Evolutionary conservation across 176 grass and related monocot genomes (phyloP).

Genomic region (Avena sativa): DNA sequence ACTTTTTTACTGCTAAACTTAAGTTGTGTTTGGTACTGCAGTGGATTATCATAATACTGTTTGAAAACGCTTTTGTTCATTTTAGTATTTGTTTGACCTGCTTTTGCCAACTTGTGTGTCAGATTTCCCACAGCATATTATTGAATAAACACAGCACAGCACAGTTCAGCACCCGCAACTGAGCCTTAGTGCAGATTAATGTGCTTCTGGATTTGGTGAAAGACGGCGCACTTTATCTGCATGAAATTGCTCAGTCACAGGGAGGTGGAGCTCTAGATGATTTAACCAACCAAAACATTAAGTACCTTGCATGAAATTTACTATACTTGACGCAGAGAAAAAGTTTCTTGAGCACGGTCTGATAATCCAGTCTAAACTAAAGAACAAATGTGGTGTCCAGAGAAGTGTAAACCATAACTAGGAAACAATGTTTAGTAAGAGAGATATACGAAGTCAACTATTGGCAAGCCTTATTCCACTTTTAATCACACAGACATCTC

Average conservation of each 20-base stretch:
- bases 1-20: conserved; percentile 8
- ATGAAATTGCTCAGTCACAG: conserved; percentile 1
- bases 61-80: neutral
- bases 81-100: neutral
- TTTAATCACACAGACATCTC: too few species aligned
- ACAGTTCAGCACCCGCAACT: neutral
- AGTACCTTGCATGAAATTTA: neutral
- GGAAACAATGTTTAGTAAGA: conserved; percentile 25
- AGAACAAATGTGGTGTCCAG: neutral
- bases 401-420: neutral
- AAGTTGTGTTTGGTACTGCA: neutral
- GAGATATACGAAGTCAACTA: conserved; percentile 14
- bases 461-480: neutral
- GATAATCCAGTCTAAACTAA: neutral
- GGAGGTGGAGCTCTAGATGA: conserved; percentile 17
- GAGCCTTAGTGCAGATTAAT: neutral
- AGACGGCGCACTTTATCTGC: neutral
- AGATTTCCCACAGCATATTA: neutral
- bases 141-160: neutral
- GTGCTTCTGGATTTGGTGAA: conserved; percentile 16
- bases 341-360: neutral
- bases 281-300: neutral
- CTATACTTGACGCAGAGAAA: neutral
- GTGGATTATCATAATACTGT: neutral
- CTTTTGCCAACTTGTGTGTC: neutral